A percentile compares a stretch with the other conserved stretches of the same genome.
Evolutionary conservation across 179 eudicot species (phyloP).

Genomic region (Silene noctiflora): DNA sequence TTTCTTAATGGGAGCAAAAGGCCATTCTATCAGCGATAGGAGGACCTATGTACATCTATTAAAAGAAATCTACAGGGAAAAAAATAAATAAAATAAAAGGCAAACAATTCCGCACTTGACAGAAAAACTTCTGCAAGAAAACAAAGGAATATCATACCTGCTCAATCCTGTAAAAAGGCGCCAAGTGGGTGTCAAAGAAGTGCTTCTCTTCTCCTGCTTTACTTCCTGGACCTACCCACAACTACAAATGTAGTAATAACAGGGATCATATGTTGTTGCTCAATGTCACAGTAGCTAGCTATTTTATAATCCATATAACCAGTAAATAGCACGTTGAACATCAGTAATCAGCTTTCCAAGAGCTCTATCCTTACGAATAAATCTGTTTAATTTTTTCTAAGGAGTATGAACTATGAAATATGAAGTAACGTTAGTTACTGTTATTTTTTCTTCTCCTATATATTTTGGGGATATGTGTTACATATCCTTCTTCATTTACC

Average conservation of each 20-base stretch:
- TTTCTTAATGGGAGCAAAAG: constrained; percentile 4
- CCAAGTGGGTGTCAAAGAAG: constrained; percentile 86
- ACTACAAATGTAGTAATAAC: constrained; percentile 37
- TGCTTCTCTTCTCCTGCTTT: constrained; percentile 85
- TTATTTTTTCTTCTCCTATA: not conserved
- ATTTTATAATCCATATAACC: not conserved
- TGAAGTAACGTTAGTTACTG: not conserved
- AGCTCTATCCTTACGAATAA: not conserved
- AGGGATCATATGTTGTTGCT: not conserved
- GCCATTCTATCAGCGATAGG: not conserved
- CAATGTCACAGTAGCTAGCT: not conserved
- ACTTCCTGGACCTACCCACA: constrained; percentile 98
- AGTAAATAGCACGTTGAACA: not conserved
- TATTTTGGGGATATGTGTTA: too few species aligned
- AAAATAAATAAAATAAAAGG: not conserved
- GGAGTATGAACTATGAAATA: not conserved
- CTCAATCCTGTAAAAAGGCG: constrained; percentile 97
- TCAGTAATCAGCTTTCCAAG: not conserved
- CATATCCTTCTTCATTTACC: not conserved
- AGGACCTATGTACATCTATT: not conserved
- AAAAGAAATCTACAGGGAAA: too few species aligned
- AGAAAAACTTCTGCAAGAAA: constrained; percentile 6
- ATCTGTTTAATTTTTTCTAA: not conserved
- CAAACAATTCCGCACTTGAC: not conserved
- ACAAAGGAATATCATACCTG: constrained; percentile 48